Percentiles rank a stretch among this genome's conserved stretches.
These are phyloP conservation scores for Sarocladiaceae sp. DNA, from an alignment of 2,329 filamentous ascomycete species.

Conservation along the genomic window DNA sequence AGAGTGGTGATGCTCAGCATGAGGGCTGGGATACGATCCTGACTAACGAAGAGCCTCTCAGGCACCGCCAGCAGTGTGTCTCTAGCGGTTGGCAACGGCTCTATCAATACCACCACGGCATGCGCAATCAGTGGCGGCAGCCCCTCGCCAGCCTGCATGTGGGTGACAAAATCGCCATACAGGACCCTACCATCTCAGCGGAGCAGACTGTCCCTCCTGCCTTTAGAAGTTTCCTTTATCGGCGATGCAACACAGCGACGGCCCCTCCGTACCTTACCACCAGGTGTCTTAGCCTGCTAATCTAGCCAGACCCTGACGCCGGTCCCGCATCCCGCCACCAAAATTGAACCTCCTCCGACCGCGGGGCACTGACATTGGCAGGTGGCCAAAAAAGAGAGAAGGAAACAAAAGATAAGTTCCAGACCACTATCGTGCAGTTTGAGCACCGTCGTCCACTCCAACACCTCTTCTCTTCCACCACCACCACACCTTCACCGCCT, in stretches of 20 bases:
- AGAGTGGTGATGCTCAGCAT: no score
- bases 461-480: neutral
- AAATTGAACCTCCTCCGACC: constrained; percentile 6
- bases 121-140: neutral
- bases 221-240: no score
- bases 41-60: no score
- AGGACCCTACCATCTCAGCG: no score
- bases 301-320: constrained; percentile 7
- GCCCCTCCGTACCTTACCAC: neutral
- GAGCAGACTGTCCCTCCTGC: no score
- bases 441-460: constrained; percentile 1
- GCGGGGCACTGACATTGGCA: no score
- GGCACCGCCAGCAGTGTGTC: neutral
- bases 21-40: no score
- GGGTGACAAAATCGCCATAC: no score
- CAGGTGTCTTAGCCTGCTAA: no score
- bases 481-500: neutral
- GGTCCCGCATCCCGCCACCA: constrained; percentile 5
- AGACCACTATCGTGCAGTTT: neutral
- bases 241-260: no score
- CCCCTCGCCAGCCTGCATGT: no score
- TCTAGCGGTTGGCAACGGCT: constrained; percentile 5
- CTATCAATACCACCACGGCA: no score
- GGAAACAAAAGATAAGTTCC: neutral
- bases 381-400: constrained; percentile 6